Percentiles rank a stretch among this genome's conserved stretches.
Conservation (phyloP, 1,284 basidiomycete genomes). For the Fistulina hepatica region DNA sequence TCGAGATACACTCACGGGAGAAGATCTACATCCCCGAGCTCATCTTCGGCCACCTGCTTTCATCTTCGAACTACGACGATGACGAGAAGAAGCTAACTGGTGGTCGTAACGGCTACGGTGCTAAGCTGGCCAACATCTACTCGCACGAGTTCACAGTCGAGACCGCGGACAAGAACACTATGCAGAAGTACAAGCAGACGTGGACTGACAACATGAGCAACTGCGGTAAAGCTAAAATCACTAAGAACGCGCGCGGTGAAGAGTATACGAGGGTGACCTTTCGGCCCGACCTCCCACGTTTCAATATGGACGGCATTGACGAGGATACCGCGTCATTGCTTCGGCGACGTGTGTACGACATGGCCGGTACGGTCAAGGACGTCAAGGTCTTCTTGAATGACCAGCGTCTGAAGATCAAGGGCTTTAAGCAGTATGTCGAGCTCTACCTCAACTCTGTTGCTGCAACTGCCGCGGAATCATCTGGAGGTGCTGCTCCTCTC, state of each 20-base stretch:
- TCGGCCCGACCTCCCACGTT: conserved; percentile 84
- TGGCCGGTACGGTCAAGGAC: conserved; percentile 91
- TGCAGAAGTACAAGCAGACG: conserved; percentile 91
- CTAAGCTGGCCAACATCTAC: conserved; percentile 98
- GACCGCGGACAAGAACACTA: conserved; percentile 82
- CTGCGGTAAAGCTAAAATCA: conserved; percentile 85
- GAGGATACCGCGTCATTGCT: conserved; percentile 86
- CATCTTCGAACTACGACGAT: conserved; percentile 97
- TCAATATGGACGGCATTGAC: conserved; percentile 90
- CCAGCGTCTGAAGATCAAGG: conserved; percentile 87
- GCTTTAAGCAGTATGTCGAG: conserved; percentile 97
- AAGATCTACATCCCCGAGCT: conserved; percentile 96
- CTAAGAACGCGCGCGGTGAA: conserved; percentile 76
- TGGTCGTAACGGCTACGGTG: conserved; percentile 97
- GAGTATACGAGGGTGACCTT: conserved; percentile 96
- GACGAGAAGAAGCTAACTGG: conserved; percentile 98
- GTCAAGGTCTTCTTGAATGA: conserved; percentile 93
- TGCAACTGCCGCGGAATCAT: conserved; percentile 50
- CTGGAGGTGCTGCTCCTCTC: conserved; percentile 61
- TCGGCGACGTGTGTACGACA: conserved; percentile 93
- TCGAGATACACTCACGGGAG: conserved; percentile 91
- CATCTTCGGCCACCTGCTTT: conserved; percentile 94
- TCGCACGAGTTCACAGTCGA: conserved; percentile 96
- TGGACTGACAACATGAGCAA: conserved; percentile 93
- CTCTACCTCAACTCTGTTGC: conserved; percentile 78